Evolutionary conservation across 2,329 filamentous ascomycete species (phyloP), one percentile per base, ranked within the genome.

Genomic region (Colletotrichum neosansevieriae): DNA sequence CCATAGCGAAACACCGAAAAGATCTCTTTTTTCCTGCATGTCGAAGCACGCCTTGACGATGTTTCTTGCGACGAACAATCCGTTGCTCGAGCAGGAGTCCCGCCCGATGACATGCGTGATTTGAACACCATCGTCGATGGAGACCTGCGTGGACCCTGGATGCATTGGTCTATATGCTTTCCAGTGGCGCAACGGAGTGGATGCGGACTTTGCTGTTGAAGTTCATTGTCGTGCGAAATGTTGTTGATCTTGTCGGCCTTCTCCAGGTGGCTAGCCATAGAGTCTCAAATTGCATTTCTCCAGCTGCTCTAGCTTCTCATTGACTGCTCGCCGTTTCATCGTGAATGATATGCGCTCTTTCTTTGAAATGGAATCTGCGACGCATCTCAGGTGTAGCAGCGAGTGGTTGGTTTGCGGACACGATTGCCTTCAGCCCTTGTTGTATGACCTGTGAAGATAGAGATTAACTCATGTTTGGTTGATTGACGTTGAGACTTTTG

Each of bases 51-150:
- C 32, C 50, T 2, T n/a, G 7, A 0, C 40, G 34, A 10, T 49
- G 29, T 15, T 7, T 17, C 34, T 47, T 50, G 15, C 53, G 61
- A 5, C 61, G 42, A 15, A 29, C 34, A 10, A 65, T 10, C 2
- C 62, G n/a, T n/a, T 65, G 45, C 32, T 65, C 45, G 3, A 60
- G 36, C 10, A 65, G 62, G 11, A 65, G 29, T 3, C 62, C 54
- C 1, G 44, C 62, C 1, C 19, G n/a, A 11, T 65, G 54, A 5
- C 2, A 21, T 12, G 50, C 10, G 1, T 65, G 62, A 4, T 15
- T 7, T 1, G 13, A 7, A 2, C 62, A 65, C 62, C 54, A 53
- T 3, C 62, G 36, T 4, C 34, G 4, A 10, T 21, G 34, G 2
- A 65, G 44, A 1, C 36, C 62, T n/a, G 21, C 12, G 3, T 65